Base-by-base conservation (phyloP, 495 filamentous ascomycete genomes). In the Aspergillus biplanus region DNA sequence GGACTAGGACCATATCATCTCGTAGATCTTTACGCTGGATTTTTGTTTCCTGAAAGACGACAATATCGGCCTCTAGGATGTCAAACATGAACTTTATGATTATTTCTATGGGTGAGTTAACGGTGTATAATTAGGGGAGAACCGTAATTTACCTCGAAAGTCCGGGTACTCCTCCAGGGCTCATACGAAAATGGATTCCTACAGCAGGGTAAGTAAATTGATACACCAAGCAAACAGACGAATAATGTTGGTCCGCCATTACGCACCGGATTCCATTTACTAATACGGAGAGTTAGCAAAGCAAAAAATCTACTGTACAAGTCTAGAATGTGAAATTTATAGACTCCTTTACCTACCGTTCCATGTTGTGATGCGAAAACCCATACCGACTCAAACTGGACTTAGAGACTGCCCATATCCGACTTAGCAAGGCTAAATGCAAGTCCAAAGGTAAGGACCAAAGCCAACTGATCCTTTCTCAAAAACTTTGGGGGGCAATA, bases 171-270 rank as follows among this genome's bases (percentile, higher is more conserved):
- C 65, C 91, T 82, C 95, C 95, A 99, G 89, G 95, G 95, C 74
- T 94, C 90, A 73, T 97, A 97, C 21, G 87, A 86, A 73, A 99
- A 97, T 11, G 95, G 95, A 72, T 99, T 98, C 68, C 91, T 93
- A 16, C 47, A 39, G 33, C 12, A 32, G 21, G 54, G 57, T 27
- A 56, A 13, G 7, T 9, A 16, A 16, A 37, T 5, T 2, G 9
- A 42, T 16, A 3, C 1, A 6, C 12, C 52, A 6, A 33, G 13
- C 18, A 21, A 9, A 13, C 16, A 32, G 1, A 39, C 12, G 15
- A 44, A 31, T 35, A 63, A 15, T 15, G 13, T 11, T n/a, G 16
- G 13, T 32, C 12, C 8, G 13, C 5, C 35, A 4, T 7, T 9
- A 70, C 80, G 58, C 76, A 93, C 89, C 92, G 87, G 72, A 99